A percentile compares a stretch with the other conserved stretches of the same genome.
Conservation (phyloP, 2,329 filamentous ascomycete genomes). For the Lachnellula occidentalis region DNA sequence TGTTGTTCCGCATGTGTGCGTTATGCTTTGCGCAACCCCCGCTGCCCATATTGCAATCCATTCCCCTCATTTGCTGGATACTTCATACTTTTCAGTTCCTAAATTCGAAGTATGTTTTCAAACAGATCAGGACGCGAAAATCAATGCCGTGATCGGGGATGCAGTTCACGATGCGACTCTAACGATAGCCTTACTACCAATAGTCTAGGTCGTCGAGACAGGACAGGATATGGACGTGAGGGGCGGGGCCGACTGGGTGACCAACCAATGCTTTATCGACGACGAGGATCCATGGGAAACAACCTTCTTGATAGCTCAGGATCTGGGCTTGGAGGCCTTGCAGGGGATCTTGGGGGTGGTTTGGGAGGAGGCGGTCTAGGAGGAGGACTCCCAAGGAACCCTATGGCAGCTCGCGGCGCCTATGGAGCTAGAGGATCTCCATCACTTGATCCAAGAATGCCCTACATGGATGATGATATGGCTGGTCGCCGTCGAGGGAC, state of each 20-base stretch:
- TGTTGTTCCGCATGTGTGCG: background rate
- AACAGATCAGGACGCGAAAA: background rate
- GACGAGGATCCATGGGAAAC: slow-evolving; percentile 6
- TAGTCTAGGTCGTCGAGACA: background rate
- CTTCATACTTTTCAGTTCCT: background rate
- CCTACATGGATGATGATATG: background rate
- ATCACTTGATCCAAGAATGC: background rate
- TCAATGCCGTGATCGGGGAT: background rate
- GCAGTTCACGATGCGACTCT: slow-evolving; percentile 1
- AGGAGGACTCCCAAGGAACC: background rate
- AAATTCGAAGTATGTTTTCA: background rate
- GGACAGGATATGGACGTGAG: slow-evolving; percentile 3
- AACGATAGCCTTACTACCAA: background rate
- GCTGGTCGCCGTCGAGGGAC: background rate
- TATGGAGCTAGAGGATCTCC: background rate
- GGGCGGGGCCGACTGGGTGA: slow-evolving; percentile 1
- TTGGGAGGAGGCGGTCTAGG: background rate
- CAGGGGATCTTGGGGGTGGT: background rate
- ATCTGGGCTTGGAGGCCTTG: background rate
- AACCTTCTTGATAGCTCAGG: slow-evolving; percentile 8
- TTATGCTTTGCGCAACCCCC: background rate
- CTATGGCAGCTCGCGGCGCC: background rate
- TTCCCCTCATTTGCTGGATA: background rate
- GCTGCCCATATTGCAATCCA: background rate
- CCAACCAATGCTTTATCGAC: slow-evolving; percentile 3